These are phyloP conservation scores for Ascoidea tarda DNA, from an alignment of 805 yeast species.

Conservation along the genomic window DNA sequence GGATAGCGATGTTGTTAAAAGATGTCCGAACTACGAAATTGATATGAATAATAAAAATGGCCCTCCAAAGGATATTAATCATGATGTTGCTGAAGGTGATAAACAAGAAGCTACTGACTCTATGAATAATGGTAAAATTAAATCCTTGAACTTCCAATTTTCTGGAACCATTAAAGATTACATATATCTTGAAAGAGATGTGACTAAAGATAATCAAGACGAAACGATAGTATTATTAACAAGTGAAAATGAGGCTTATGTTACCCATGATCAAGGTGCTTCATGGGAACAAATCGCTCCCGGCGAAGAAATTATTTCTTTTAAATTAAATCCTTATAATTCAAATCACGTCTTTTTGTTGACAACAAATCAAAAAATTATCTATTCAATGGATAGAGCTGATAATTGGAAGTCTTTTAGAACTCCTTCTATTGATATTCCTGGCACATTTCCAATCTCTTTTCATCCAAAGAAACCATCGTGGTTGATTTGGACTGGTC, in stretches of 20 bases:
- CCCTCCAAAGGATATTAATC: not conserved
- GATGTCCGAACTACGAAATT: constrained; percentile 1
- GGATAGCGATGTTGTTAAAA: constrained; percentile 3
- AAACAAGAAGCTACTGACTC: constrained; percentile 6
- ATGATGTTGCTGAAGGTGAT: constrained; percentile 1
- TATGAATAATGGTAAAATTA: not conserved
- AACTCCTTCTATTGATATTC: not conserved
- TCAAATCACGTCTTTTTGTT: constrained; percentile 28
- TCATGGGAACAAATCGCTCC: constrained; percentile 1
- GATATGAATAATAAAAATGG: no score
- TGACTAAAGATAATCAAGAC: not conserved
- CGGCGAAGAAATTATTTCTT: not conserved
- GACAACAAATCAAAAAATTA: not conserved
- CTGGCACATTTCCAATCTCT: no score
- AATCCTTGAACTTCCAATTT: not conserved
- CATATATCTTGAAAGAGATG: not conserved
- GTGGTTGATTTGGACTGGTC: no score
- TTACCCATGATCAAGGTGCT: constrained; percentile 2
- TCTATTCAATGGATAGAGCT: not conserved
- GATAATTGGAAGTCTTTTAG: not conserved
- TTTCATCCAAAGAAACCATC: no score
- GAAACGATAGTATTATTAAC: constrained; percentile 1
- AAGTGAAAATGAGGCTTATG: not conserved
- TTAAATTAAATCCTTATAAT: constrained; percentile 32
- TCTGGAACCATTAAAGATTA: not conserved